A percentile compares a stretch with the other conserved stretches of the same genome.
phyloP scores from a whole-genome alignment of 176 grass and related monocot species.

The Bromus sterilis region DNA sequence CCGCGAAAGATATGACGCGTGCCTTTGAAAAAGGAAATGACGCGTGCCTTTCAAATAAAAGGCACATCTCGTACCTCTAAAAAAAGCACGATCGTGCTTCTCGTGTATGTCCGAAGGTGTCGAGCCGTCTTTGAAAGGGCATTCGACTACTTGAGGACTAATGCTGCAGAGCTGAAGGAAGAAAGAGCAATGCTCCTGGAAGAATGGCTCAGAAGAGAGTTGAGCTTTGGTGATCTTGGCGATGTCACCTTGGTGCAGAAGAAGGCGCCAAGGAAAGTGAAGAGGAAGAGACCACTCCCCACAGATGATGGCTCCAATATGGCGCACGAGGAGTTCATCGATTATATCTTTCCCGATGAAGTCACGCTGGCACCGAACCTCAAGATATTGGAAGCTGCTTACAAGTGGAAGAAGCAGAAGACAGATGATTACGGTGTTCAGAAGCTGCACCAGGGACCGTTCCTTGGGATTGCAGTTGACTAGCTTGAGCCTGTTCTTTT shows the following conservation, averaged over 20 bases:
- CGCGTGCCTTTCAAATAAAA: too few species aligned
- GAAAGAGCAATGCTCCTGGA: slow-evolving; percentile 96
- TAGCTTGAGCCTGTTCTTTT: too few species aligned
- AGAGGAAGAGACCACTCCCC: slow-evolving; percentile 62
- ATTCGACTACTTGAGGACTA: slow-evolving; percentile 74
- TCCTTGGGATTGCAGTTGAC: too few species aligned
- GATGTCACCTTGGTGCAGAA: slow-evolving; percentile 72
- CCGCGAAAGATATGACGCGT: too few species aligned
- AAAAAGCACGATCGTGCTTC: too few species aligned
- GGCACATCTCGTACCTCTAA: too few species aligned
- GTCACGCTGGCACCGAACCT: slow-evolving; percentile 56
- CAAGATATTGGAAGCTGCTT: slow-evolving; percentile 80
- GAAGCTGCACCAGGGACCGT: too few species aligned
- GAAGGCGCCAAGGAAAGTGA: slow-evolving; percentile 73
- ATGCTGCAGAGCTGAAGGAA: slow-evolving; percentile 76
- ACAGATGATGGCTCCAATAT: slow-evolving; percentile 55
- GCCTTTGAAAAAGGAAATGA: too few species aligned
- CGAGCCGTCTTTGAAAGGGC: slow-evolving; percentile 77
- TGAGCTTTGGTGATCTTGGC: slow-evolving; percentile 42
- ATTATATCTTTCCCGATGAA: slow-evolving; percentile 89
- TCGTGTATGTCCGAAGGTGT: slow-evolving; percentile 36
- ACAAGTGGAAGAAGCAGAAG: slow-evolving; percentile 89
- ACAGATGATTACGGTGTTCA: too few species aligned
- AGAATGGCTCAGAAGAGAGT: slow-evolving; percentile 80
- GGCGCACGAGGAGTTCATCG: slow-evolving; percentile 83